phyloP scores from a whole-genome alignment of 306 rosid species.

The Glycine soja region DNA sequence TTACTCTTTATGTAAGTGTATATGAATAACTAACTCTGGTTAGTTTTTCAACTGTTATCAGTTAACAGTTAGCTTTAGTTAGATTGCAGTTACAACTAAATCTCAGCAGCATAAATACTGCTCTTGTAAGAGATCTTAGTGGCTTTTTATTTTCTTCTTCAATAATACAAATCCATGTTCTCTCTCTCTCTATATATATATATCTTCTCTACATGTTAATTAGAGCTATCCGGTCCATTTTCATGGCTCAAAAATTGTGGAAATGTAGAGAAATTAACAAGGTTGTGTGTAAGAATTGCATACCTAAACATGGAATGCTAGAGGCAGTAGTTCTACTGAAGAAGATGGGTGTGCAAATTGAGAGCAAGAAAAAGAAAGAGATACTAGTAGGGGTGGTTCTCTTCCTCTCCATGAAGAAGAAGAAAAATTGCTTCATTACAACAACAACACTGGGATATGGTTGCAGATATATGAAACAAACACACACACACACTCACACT shows the following conservation, averaged over 20 bases:
- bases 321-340: constrained; percentile 44
- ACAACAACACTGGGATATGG: constrained; percentile 29
- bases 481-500: background rate
- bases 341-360: constrained; percentile 57
- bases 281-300: constrained; percentile 13
- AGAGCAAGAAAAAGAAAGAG: constrained; percentile 50
- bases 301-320: constrained; percentile 59
- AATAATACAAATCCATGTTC: too few species aligned
- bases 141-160: too few species aligned
- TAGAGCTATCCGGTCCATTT: too few species aligned
- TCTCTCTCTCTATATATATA: too few species aligned
- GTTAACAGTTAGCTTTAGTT: too few species aligned
- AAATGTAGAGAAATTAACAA: background rate
- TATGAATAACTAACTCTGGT: too few species aligned
- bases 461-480: constrained; percentile 39
- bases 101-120: too few species aligned
- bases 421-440: constrained; percentile 13
- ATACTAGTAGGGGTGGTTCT: constrained; percentile 47
- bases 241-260: background rate
- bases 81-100: too few species aligned
- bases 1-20: too few species aligned
- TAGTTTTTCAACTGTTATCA: too few species aligned
- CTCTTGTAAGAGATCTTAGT: too few species aligned
- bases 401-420: constrained; percentile 81
- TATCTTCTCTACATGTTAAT: too few species aligned